Evolutionary conservation across 768 basidiomycete genomes (phyloP).

Genomic region (Naganishia vaughanmartiniae): DNA sequence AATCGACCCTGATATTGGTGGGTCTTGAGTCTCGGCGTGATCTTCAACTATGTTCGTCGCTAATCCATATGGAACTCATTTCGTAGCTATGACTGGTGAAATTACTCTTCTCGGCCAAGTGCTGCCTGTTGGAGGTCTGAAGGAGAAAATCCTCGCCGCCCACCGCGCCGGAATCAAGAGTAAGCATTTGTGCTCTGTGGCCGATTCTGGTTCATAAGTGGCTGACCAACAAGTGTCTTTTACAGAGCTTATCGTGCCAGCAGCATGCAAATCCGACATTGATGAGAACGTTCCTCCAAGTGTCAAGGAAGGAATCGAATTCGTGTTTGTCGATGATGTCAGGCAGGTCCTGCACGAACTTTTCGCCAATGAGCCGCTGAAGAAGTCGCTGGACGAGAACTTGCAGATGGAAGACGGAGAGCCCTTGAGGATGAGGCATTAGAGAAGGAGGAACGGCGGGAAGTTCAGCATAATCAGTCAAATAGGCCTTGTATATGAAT

Average conservation of each 20-base stretch:
- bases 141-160: constrained; percentile 72
- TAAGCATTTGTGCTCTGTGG: constrained; percentile 35
- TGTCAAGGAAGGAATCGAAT: constrained; percentile 89
- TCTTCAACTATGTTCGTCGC: not conserved
- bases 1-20: constrained; percentile 84
- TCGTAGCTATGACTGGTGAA: constrained; percentile 94
- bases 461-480: constrained; percentile 14
- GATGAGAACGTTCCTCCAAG: constrained; percentile 96
- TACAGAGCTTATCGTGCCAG: constrained; percentile 52
- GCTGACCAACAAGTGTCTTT: not conserved
- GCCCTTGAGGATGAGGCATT: constrained; percentile 28
- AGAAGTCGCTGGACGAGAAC: constrained; percentile 69
- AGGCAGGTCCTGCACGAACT: constrained; percentile 83
- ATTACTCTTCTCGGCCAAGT: constrained; percentile 95
- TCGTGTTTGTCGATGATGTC: constrained; percentile 93
- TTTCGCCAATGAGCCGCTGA: constrained; percentile 64
- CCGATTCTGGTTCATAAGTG: not conserved
- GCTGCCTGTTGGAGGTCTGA: constrained; percentile 89
- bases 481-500: constrained; percentile 8
- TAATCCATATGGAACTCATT: not conserved
- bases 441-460: not conserved
- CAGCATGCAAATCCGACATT: constrained; percentile 84
- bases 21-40: constrained; percentile 39
- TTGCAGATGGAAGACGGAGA: constrained; percentile 50
- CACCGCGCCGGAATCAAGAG: constrained; percentile 96